Conservation (phyloP, 2,329 filamentous ascomycete genomes). For the Torrubiella hemipterigena region DNA sequence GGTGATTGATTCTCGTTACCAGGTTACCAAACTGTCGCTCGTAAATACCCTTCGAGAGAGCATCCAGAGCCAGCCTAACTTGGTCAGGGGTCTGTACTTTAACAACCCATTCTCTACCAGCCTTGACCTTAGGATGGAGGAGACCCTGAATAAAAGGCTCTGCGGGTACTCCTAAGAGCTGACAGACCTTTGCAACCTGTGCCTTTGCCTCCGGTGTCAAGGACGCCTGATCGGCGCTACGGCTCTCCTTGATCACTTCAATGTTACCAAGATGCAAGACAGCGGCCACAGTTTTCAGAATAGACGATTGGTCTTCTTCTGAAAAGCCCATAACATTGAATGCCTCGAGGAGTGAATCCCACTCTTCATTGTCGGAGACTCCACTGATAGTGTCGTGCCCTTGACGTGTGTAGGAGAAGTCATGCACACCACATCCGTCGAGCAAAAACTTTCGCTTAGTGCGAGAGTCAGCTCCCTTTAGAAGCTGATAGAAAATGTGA, state of each 20-base stretch:
- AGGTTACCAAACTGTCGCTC: conserved; percentile 91
- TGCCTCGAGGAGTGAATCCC: conserved; percentile 80
- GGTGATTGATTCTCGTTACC: conserved; percentile 80
- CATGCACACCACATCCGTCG: conserved; percentile 61
- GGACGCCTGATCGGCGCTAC: conserved; percentile 81
- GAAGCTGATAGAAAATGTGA: conserved; percentile 91
- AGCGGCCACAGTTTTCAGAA: conserved; percentile 78
- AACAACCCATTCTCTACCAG: conserved; percentile 94
- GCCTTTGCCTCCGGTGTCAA: conserved; percentile 63
- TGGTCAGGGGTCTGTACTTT: conserved; percentile 97
- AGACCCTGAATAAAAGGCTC: conserved; percentile 83
- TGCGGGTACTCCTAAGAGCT: conserved; percentile 69
- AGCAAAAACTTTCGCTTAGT: conserved; percentile 71
- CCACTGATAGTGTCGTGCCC: conserved; percentile 88
- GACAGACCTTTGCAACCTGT: conserved; percentile 68
- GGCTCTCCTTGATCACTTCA: conserved; percentile 76
- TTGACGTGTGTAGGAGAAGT: conserved; percentile 84
- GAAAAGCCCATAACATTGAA: conserved; percentile 92
- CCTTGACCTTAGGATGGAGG: conserved; percentile 87
- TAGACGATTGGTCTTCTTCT: conserved; percentile 68
- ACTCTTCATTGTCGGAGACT: conserved; percentile 83
- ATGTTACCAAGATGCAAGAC: conserved; percentile 93
- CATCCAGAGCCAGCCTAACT: conserved; percentile 79
- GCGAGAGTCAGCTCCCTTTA: conserved; percentile 65
- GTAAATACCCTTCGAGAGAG: conserved; percentile 92